Base-by-base conservation (phyloP, 768 basidiomycete genomes). In the Dictyophora rubrovolvata region DNA sequence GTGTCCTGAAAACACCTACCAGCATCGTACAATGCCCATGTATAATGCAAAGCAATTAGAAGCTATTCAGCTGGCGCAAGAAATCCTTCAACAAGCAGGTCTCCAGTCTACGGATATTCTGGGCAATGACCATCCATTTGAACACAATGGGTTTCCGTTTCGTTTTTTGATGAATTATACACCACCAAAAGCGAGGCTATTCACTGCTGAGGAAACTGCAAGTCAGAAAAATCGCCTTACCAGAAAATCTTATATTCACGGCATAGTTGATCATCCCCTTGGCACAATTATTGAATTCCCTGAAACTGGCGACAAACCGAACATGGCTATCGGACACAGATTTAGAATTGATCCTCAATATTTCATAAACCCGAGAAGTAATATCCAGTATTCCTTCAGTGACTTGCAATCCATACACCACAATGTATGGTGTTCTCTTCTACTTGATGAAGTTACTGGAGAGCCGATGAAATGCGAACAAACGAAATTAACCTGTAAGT, bases 261-360 rank as follows among this genome's bases (percentile, higher is more conserved):
- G 34, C 20, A 7, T 46, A 11, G 42, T 55, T 10, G 37, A 57
- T 12, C 47, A 57, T 57, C 47, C 48, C n/a, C 2, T 9, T 28
- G 48, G 56, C 10, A 33, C 56, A 17, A 37, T 57, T 6, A 20
- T 57, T 5, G 56, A 57, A 50, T 57, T 21, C 23, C 56, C 56
- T 5, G 5, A 48, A 18, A 49, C 47, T 23, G 56, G 56, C 5
- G 7, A 20, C 5, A 11, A 23, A 14, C 5, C 6, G 3, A 46
- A 33, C 10, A 46, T 49, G 1, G 46, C 18, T 3, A 35, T 57
- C 5, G 47, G n/a, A 9, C 56, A 57, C 23, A 17, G n/a, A 9
- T 57, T 57, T 34, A 22, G 6, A 16, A 33, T 57, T 28, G 7
- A 5, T 20, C 23, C 47, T 21, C 28, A 14, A 5, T 6, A 28